Evolutionary conservation across 2,329 filamentous ascomycete species (phyloP).

Genomic region (Fusarium sp.): DNA sequence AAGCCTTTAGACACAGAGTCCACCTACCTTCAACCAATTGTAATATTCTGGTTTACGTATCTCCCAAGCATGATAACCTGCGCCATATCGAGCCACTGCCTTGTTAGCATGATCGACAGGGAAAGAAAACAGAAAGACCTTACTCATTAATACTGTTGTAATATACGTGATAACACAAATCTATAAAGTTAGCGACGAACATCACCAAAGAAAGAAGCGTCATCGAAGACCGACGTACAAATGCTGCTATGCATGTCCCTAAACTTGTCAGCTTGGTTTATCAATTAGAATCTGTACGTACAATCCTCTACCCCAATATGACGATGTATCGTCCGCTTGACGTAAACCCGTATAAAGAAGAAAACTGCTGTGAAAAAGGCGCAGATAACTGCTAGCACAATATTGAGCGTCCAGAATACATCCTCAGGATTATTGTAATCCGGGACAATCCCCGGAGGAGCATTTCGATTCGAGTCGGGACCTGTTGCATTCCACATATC

Average conservation of each 20-base stretch:
- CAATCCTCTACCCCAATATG: constrained; percentile 33
- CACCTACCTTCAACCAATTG: constrained; percentile 33
- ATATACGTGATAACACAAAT: constrained; percentile 18
- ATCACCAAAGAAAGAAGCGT: not conserved
- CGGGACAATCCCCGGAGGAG: constrained; percentile 34
- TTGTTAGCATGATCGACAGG: not conserved
- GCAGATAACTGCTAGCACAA: constrained; percentile 26
- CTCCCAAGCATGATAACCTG: constrained; percentile 40
- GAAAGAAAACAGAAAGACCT: not conserved
- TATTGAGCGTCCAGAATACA: constrained; percentile 36
- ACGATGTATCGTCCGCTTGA: constrained; percentile 28
- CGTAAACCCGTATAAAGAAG: constrained; percentile 31
- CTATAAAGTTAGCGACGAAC: constrained; percentile 14
- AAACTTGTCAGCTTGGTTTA: not conserved
- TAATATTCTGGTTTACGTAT: constrained; percentile 32
- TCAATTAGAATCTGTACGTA: not conserved
- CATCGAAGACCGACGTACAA: constrained; percentile 5
- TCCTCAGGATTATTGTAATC: constrained; percentile 32
- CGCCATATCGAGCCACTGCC: constrained; percentile 35
- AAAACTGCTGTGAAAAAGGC: constrained; percentile 11
- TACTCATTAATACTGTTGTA: constrained; percentile 33
- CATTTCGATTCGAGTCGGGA: constrained; percentile 39
- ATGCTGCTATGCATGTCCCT: constrained; percentile 37
- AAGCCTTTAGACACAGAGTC: fast-evolving
- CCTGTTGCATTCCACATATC: constrained; percentile 43